These are phyloP conservation scores for Areca catechu DNA, from an alignment of 176 grass and related monocot species.

Conservation along the genomic window DNA sequence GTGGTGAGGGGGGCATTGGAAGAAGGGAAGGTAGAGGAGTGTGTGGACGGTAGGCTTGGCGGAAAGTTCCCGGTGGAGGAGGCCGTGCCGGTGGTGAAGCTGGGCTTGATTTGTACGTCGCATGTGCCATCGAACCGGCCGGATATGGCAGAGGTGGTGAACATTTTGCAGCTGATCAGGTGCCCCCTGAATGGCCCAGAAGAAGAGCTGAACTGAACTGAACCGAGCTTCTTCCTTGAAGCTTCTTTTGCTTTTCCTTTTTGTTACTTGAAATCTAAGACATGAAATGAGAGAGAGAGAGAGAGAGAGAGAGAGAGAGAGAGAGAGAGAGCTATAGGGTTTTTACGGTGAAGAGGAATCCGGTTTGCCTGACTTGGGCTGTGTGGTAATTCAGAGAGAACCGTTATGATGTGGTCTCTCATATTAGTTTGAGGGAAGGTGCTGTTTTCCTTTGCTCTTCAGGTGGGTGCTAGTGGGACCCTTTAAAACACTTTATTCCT, in stretches of 20 bases:
- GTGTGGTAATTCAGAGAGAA: too few species aligned
- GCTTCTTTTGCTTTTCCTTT: conserved; percentile 11
- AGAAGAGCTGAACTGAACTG: conserved; percentile 53
- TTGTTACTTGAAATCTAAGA: conserved; percentile 1
- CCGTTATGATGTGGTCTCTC: background rate
- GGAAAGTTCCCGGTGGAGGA: conserved; percentile 71
- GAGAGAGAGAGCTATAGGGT: background rate
- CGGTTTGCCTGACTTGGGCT: background rate
- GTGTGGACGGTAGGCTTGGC: conserved; percentile 48
- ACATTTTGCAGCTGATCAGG: conserved; percentile 78
- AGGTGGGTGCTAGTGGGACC: background rate
- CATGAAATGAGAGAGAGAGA: background rate
- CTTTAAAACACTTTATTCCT: background rate
- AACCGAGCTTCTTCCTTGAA: conserved; percentile 13
- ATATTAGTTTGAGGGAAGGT: background rate
- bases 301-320: background rate
- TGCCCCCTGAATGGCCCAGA: conserved; percentile 42
- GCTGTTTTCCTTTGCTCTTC: background rate
- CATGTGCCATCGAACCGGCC: conserved; percentile 92
- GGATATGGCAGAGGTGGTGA: conserved; percentile 67
- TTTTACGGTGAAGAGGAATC: conserved; percentile 14
- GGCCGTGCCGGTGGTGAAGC: conserved; percentile 61
- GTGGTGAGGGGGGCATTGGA: conserved; percentile 64
- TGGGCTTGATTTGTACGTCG: conserved; percentile 81
- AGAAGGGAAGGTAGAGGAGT: conserved; percentile 59